A percentile compares a stretch with the other conserved stretches of the same genome.
These are phyloP conservation scores for Quercus phellos DNA, from an alignment of 331 rosid genomes.

Conservation along the genomic window DNA sequence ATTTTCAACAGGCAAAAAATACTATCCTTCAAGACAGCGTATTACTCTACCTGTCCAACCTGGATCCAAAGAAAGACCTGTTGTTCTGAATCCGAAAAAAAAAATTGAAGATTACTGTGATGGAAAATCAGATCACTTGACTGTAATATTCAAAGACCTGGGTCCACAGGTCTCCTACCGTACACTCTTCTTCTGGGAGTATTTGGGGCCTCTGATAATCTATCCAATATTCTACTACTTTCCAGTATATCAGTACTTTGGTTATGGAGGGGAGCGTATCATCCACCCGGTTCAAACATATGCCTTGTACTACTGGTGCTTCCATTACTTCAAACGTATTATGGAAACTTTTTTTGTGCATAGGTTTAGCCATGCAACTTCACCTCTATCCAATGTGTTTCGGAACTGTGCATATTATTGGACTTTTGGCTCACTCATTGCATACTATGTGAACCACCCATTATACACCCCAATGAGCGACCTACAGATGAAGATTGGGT, in stretches of 20 bases:
- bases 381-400: constrained; percentile 86
- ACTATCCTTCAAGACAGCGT: constrained; percentile 82
- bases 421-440: constrained; percentile 74
- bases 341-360: constrained; percentile 88
- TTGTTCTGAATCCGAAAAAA: constrained; percentile 64
- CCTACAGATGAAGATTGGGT: constrained; percentile 91
- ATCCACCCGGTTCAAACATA: constrained; percentile 80
- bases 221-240: constrained; percentile 85
- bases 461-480: constrained; percentile 78
- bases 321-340: constrained; percentile 90
- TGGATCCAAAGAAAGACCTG: constrained; percentile 76
- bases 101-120: constrained; percentile 57
- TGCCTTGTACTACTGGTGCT: constrained; percentile 92
- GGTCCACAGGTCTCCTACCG: constrained; percentile 90
- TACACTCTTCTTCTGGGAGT: constrained; percentile 81
- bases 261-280: constrained; percentile 66
- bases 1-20: constrained; percentile 65
- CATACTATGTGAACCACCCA: constrained; percentile 90
- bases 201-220: constrained; percentile 86
- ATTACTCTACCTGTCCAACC: constrained; percentile 75
- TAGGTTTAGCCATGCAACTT: constrained; percentile 97
- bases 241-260: constrained; percentile 64
- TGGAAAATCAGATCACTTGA: constrained; percentile 52
- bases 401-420: constrained; percentile 95
- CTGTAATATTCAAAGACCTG: constrained; percentile 77